Base-by-base conservation (phyloP, 495 filamentous ascomycete species). In the Tuber magnatum region DNA sequence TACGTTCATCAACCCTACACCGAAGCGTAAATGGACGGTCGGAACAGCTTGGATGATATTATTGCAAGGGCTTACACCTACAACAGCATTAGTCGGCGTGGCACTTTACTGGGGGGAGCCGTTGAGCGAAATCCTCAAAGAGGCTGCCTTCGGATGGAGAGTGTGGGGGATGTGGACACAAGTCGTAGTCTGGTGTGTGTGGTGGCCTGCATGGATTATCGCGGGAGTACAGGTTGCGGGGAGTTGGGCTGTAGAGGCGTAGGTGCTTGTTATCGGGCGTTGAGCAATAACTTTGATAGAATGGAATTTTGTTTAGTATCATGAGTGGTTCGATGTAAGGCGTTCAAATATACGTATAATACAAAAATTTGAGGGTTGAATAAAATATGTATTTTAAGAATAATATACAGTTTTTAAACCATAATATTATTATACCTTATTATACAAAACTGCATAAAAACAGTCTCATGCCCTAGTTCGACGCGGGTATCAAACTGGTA, bases 141-240 rank as follows among this genome's bases (percentile, higher is more conserved):
- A 92, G 83, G 94, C 93, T 24, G 92, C 92, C 3, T 93, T 94
- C 78, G 95, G 92, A 0, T 98, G 94, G 95, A 87, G 91, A 80
- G 92, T 97, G 28, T 93, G 91, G 87, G 94, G 94, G 3, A 88
- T 94, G 86, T 97, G 93, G 86, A 97, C 93, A 51, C 86, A 91
- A 75, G 89, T 98, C 12, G 90, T 98, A 51, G 90, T 98, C 28
- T 99, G 96, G 93, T 92, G 93, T 83, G 93, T 98, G 42, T 99
- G 95, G 95, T 99, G 94, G 94, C 96, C 95, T 12, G 93, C 92
- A 38, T 98, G 95, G 96, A 79, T 97, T 72, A 87, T 88, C 22
- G 93, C 88, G 35, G 84, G 85, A 74, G 85, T 90, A 0, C 78
- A 88, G 73, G 77, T 88, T 65, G 85, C 85, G 70, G 77, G 80